Evolutionary conservation across 345 rosid species (phyloP).

Genomic region (Syzygium grande): DNA sequence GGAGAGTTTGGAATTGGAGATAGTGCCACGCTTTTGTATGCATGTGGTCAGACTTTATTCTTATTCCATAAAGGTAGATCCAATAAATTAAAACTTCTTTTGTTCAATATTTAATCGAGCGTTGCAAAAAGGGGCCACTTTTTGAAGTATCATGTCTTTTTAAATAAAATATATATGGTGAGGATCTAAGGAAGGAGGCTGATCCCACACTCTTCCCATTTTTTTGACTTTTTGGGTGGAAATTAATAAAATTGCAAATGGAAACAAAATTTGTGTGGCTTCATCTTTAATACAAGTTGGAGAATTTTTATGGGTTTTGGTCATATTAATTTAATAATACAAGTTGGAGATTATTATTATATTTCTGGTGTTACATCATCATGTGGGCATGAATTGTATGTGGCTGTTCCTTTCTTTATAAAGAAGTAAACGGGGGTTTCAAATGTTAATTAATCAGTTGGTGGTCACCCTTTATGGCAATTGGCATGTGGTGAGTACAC

Average conservation of each 20-base stretch:
- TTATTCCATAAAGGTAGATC: not conserved
- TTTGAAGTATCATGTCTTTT: not conserved
- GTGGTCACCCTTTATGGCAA: not conserved
- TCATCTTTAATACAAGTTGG: not conserved
- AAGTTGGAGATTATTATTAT: not conserved
- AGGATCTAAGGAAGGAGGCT: not conserved
- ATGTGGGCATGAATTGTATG: not conserved
- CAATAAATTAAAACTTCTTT: not conserved
- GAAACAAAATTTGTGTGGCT: not conserved
- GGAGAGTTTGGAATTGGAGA: not conserved
- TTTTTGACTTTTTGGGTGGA: not conserved
- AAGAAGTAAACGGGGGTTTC: not conserved
- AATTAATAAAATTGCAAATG: not conserved
- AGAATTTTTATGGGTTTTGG: not conserved
- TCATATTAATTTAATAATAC: not conserved
- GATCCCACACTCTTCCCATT: not conserved
- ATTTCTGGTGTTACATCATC: not conserved
- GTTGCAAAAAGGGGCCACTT: not conserved
- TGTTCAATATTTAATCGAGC: not conserved
- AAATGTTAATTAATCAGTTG: not conserved
- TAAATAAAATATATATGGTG: not conserved
- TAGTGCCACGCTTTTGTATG: not conserved
- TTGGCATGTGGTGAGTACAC: not conserved
- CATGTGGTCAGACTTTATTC: constrained; percentile 2
- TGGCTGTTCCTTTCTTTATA: not conserved